Evolutionary conservation across 306 rosid species (phyloP), one percentile per base, ranked within the genome.

Genomic region (Prunus campanulata): DNA sequence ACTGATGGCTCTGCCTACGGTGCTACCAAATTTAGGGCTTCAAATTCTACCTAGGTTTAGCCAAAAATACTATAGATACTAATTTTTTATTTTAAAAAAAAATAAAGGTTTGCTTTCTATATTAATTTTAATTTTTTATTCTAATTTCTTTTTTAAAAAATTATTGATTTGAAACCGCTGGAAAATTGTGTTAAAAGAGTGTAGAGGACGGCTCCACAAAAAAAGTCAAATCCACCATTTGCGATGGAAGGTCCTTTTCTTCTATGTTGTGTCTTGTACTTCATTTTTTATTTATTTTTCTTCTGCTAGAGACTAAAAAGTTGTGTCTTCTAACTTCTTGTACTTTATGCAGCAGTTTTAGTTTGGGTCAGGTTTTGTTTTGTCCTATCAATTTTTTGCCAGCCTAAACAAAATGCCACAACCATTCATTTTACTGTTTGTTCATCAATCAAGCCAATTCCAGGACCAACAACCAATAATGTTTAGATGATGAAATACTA

Each of bases 151-250:
- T 12, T 4, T 11, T 1, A 49, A 12, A 49, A 49, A 49, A 13
- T 11, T 47, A 16, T 1, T 18, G 2, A 52, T 1, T 56, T 27
- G 32, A 52, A 15, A 70, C 19, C 6, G 8, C 20, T 50, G 20
- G 11, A 52, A 39, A 30, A 2, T 29, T 50, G 62, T 51, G 48
- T 25, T 49, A 16, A 63, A 25, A 74, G 75, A n/a, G 68, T 46
- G 20, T 3, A 19, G 60, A 70, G 50, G 74, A 85, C 77, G 72
- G 57, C 46, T 60, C 56, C 19, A 54, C 0, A 55, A 1, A 35
- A 8, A 60, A 72, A 73, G 83, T 83, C 89, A 80, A 78, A 67
- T 35, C 42, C 27, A 76, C 65, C 25, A 64, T 80, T 30, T 56
- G n/a, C 32, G 66, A 72, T 72, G 62, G 70, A 12, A 62, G 54